A percentile compares a stretch with the other conserved stretches of the same genome.
Conservation (phyloP, 2,329 filamentous ascomycete genomes). For the Fulvia fulva region DNA sequence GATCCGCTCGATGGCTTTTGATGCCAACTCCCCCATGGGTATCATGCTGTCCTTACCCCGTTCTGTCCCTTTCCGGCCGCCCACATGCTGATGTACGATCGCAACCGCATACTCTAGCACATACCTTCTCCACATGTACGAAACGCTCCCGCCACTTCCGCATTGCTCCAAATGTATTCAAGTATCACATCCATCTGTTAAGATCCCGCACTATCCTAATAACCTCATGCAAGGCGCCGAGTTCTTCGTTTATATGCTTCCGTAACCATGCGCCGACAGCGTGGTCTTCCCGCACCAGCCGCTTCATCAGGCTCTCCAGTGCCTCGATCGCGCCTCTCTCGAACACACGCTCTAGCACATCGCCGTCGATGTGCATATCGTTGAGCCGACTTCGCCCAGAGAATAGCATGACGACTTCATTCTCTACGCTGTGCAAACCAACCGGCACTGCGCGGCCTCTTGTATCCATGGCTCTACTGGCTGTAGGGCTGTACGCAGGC, state of each 20-base stretch:
- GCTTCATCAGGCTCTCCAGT: slow-evolving; percentile 20
- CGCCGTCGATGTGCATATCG: slow-evolving; percentile 42
- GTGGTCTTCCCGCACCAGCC: slow-evolving; percentile 21
- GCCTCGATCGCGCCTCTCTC: slow-evolving; percentile 24
- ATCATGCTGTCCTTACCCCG: neutral
- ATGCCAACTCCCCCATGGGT: neutral
- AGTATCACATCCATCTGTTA: slow-evolving; percentile 24
- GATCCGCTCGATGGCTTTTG: neutral
- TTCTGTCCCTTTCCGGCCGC: neutral
- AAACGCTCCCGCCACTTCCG: too few relatives aligned
- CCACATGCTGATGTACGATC: too few relatives aligned
- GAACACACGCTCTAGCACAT: slow-evolving; percentile 36
- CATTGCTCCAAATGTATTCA: too few relatives aligned
- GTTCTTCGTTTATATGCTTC: slow-evolving; percentile 30
- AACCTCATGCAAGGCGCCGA: slow-evolving; percentile 20
- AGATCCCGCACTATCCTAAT: slow-evolving; percentile 22
- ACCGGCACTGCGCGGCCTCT: slow-evolving; percentile 23
- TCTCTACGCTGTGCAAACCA: slow-evolving; percentile 16
- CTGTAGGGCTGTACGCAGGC: slow-evolving; percentile 13
- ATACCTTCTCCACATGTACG: too few relatives aligned
- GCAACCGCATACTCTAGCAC: too few relatives aligned
- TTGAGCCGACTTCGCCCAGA: slow-evolving; percentile 9
- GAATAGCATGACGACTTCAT: slow-evolving; percentile 26
- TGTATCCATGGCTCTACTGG: slow-evolving; percentile 9
- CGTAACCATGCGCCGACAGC: slow-evolving; percentile 30